These are phyloP conservation scores for Haplosporangium sp. DNA, from an alignment of 371 early-diverging fungal genomes.

Conservation along the genomic window DNA sequence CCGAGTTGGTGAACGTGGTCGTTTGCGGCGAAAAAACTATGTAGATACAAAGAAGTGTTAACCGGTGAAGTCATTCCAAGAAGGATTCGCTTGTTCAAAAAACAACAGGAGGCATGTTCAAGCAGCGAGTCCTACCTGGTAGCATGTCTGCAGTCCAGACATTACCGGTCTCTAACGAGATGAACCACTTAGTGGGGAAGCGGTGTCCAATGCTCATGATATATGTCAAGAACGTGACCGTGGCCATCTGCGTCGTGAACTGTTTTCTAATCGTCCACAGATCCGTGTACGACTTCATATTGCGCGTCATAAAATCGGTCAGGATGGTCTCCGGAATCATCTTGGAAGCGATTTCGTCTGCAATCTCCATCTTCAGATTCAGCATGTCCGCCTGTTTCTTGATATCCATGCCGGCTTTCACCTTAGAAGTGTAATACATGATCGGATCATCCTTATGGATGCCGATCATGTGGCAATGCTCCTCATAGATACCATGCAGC, in stretches of 20 bases:
- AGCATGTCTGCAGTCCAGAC: slow-evolving; percentile 84
- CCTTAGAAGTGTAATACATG: slow-evolving; percentile 75
- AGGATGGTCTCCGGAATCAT: slow-evolving; percentile 88
- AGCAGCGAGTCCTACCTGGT: slow-evolving; percentile 62
- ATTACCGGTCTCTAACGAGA: slow-evolving; percentile 86
- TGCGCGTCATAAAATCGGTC: slow-evolving; percentile 74
- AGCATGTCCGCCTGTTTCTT: slow-evolving; percentile 67
- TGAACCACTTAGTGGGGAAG: slow-evolving; percentile 86
- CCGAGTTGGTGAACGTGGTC: slow-evolving; percentile 65
- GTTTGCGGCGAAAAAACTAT: slow-evolving; percentile 46
- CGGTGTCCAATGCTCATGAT: slow-evolving; percentile 88
- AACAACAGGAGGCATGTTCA: too few species aligned
- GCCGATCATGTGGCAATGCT: slow-evolving; percentile 75
- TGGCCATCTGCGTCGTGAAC: slow-evolving; percentile 90
- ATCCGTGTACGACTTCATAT: slow-evolving; percentile 83
- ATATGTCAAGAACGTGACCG: slow-evolving; percentile 90
- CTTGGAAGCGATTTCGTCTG: slow-evolving; percentile 78
- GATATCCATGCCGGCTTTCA: slow-evolving; percentile 62
- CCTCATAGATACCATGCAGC: slow-evolving; percentile 88
- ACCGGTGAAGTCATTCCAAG: slow-evolving; percentile 25
- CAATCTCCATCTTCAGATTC: slow-evolving; percentile 83
- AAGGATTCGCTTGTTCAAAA: slow-evolving; percentile 1
- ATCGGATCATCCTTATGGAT: slow-evolving; percentile 86
- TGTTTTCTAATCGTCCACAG: slow-evolving; percentile 94
- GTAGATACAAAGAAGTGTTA: slow-evolving; percentile 22